Base-by-base conservation (phyloP, 2,329 filamentous ascomycete species). In the Hypoxylon sp. region DNA sequence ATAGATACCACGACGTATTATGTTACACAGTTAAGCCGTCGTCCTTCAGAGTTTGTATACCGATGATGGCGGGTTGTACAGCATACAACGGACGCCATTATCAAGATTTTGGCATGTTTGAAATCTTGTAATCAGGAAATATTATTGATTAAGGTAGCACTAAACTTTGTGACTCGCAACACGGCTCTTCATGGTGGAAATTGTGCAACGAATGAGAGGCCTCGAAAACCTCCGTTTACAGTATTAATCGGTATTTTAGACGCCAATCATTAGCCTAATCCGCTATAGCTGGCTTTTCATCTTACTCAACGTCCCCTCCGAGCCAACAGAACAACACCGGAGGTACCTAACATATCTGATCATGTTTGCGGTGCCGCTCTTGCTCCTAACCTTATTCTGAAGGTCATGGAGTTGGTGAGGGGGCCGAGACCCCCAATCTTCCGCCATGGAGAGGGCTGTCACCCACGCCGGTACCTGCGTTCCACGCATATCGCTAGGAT, bases 111-210 rank as follows among this genome's bases (percentile, higher is more conserved):
- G 14, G 13, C 41, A n/a, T 41, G 48, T 30, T 10, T 10, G 10
- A 41, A 13, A 11, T 30, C 52, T 51, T 19, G 34, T 28, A 19
- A 21, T 21, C 46, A 25, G 43, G 21, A 32, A 32, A 34, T 17
- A 64, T n/a, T 17, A 11, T 30, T 43, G 51, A 48, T 52, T n/a
- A 28, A 53, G 46, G 52, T 62, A 36, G 36, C 50, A 60, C 58
- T 51, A 41, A 32, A 30, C 51, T 66, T 58, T 25, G 48, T 67
- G 67, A 49, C 56, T 62, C 51, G 60, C 49, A 59, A 49, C 45
- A 19, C 17, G 14, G 48, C 34, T 53, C 28, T 19, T 41, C 19
- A 43, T 41, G 17, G 36, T 59, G 43, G 50, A 19, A 19, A 50
- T 21, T 6, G 10, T 4, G 5, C 43, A 38, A 28, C 67, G 56